A percentile compares a stretch with the other conserved stretches of the same genome.
Evolutionary conservation across 2,329 filamentous ascomycete genomes (phyloP).

Genomic region (Aspergillus aculeatus): DNA sequence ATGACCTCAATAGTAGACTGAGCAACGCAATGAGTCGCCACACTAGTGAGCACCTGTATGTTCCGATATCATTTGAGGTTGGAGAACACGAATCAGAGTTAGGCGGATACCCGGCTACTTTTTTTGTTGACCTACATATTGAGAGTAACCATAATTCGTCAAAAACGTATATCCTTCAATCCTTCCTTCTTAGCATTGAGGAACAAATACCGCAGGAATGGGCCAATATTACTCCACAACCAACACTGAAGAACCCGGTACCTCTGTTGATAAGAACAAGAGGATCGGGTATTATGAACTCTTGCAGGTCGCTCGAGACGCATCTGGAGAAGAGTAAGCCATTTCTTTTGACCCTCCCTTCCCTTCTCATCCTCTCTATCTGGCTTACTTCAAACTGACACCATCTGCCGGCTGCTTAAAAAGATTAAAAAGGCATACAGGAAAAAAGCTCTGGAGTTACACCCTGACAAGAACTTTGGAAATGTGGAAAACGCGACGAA

Average conservation of each 20-base stretch:
- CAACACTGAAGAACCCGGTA: constrained; percentile 18
- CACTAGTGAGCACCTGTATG: neutral
- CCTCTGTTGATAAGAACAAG: constrained; percentile 22
- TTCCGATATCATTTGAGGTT: neutral
- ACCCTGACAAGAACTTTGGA: constrained; percentile 90
- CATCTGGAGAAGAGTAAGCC: constrained; percentile 75
- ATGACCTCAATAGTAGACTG: neutral
- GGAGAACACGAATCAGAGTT: neutral
- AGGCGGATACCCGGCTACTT: neutral
- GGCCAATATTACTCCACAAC: constrained; percentile 46
- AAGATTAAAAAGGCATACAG: constrained; percentile 94
- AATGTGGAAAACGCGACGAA: constrained; percentile 79
- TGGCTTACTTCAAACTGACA: neutral
- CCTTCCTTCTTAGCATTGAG: no score
- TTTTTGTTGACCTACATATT: neutral
- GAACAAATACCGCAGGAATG: constrained; percentile 27
- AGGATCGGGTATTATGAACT: constrained; percentile 67
- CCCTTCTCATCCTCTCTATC: neutral
- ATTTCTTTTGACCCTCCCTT: neutral
- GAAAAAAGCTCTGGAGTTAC: constrained; percentile 84
- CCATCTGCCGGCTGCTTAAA: neutral
- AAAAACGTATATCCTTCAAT: no score
- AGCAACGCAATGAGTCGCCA: neutral
- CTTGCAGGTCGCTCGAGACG: constrained; percentile 68
- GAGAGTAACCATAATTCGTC: no score